Percentiles rank a stretch among this genome's conserved stretches.
Evolutionary conservation across 2,329 filamentous ascomycete species (phyloP).

Genomic region (Epichloe coenophiala): DNA sequence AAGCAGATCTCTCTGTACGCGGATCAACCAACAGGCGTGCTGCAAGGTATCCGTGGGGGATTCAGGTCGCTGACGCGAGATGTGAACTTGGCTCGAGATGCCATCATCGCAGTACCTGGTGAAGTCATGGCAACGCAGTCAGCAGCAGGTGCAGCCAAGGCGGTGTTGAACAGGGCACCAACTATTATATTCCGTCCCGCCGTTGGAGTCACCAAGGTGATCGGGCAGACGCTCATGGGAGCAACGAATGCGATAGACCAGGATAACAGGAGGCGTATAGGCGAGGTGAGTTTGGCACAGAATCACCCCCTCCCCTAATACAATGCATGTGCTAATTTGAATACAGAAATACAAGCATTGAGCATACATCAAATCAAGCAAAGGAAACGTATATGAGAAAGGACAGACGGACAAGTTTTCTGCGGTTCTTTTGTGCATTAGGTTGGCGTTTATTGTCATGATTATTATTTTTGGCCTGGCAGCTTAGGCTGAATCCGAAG

Average conservation of each 20-base stretch:
- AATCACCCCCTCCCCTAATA: no score
- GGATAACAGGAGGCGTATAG: conserved; percentile 63
- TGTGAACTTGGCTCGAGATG: conserved; percentile 73
- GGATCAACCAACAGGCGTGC: conserved; percentile 79
- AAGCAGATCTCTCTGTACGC: conserved; percentile 85
- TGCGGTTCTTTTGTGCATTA: neutral
- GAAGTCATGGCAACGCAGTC: conserved; percentile 80
- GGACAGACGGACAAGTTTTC: neutral
- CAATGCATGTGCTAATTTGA: conserved; percentile 3
- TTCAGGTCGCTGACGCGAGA: conserved; percentile 76
- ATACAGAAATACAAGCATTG: conserved; percentile 37
- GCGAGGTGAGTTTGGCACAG: conserved; percentile 57
- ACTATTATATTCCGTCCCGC: conserved; percentile 85
- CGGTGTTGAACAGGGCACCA: conserved; percentile 70
- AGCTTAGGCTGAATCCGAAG: neutral
- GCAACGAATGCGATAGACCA: conserved; percentile 87
- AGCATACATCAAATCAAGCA: conserved; percentile 1
- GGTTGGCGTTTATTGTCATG: neutral
- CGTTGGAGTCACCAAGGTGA: conserved; percentile 77
- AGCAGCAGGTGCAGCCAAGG: conserved; percentile 66
- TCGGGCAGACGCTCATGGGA: conserved; percentile 80
- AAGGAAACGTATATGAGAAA: neutral
- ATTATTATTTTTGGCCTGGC: neutral
- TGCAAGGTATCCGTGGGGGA: conserved; percentile 77
- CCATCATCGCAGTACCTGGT: conserved; percentile 85